Evolutionary conservation across 2,329 filamentous ascomycete genomes (phyloP).

Genomic region (Fusarium mexicanum): DNA sequence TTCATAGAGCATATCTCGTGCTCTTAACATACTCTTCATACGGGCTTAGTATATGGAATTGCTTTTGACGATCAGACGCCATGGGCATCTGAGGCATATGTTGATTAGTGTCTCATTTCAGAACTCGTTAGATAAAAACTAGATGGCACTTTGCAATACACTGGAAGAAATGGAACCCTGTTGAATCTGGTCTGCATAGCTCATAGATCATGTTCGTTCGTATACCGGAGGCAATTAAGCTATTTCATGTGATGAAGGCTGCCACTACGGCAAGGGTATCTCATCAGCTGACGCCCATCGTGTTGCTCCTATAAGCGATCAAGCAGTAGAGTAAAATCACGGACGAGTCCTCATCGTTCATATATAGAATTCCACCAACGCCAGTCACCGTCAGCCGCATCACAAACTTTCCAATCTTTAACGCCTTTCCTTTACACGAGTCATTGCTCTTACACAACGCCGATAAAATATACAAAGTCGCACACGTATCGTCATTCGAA

Average conservation of each 20-base stretch:
- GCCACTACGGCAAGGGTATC: conserved; percentile 31
- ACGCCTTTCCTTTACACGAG: conserved; percentile 33
- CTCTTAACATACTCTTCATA: neutral
- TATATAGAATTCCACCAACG: conserved; percentile 15
- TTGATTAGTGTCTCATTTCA: neutral
- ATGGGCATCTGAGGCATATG: neutral
- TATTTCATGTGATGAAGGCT: conserved; percentile 22
- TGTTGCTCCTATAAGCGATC: conserved; percentile 9
- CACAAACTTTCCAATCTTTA: conserved; percentile 14
- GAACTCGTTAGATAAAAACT: conserved; percentile 1
- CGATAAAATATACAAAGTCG: conserved; percentile 26
- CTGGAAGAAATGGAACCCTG: neutral
- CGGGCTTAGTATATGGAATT: conserved; percentile 14
- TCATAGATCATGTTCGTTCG: conserved; percentile 26
- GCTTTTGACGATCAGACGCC: neutral
- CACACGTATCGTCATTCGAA: conserved; percentile 12
- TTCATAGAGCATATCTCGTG: neutral
- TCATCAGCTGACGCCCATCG: conserved; percentile 20
- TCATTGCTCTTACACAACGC: conserved; percentile 4
- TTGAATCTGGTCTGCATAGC: neutral
- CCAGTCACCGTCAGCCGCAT: conserved; percentile 5
- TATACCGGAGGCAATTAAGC: conserved; percentile 10
- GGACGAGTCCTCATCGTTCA: conserved; percentile 8
- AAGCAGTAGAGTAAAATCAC: conserved; percentile 16
- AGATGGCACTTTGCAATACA: neutral